phyloP scores from a whole-genome alignment of 768 basidiomycete species.

The Lentinula sp. region DNA sequence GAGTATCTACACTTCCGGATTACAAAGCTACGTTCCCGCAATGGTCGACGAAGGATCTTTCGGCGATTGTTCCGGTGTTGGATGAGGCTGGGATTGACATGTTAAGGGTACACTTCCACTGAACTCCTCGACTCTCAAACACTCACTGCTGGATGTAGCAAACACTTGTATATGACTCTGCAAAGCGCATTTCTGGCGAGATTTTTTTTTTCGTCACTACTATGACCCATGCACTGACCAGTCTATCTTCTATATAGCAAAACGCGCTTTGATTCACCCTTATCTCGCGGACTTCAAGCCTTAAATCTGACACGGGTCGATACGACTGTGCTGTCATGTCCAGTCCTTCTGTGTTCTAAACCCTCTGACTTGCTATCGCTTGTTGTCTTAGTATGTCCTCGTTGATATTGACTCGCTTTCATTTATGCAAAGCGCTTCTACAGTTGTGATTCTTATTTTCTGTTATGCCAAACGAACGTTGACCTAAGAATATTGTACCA shows the following conservation, averaged over 20 bases:
- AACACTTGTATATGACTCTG: slow-evolving; percentile 81
- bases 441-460: not conserved
- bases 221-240: not conserved
- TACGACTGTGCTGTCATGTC: too few species aligned
- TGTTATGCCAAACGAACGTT: not conserved
- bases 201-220: slow-evolving; percentile 16
- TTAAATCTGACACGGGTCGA: slow-evolving; percentile 7
- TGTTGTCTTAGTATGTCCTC: not conserved
- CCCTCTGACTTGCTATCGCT: not conserved
- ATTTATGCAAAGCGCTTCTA: not conserved
- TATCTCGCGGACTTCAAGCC: slow-evolving; percentile 39
- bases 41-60: slow-evolving; percentile 79
- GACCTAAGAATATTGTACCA: not conserved
- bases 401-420: not conserved
- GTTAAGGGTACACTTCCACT: slow-evolving; percentile 45
- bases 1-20: slow-evolving; percentile 81
- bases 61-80: slow-evolving; percentile 56
- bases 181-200: slow-evolving; percentile 86
- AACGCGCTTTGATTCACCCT: slow-evolving; percentile 45
- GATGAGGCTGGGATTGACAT: slow-evolving; percentile 79
- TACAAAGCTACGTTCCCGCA: slow-evolving; percentile 97
- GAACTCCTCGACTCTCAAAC: not conserved
- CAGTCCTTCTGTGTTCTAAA: not conserved
- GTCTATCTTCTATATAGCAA: slow-evolving; percentile 39
- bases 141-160: slow-evolving; percentile 27